phyloP scores from a whole-genome alignment of 805 yeast species.

The Dipodascopsis tothii region DNA sequence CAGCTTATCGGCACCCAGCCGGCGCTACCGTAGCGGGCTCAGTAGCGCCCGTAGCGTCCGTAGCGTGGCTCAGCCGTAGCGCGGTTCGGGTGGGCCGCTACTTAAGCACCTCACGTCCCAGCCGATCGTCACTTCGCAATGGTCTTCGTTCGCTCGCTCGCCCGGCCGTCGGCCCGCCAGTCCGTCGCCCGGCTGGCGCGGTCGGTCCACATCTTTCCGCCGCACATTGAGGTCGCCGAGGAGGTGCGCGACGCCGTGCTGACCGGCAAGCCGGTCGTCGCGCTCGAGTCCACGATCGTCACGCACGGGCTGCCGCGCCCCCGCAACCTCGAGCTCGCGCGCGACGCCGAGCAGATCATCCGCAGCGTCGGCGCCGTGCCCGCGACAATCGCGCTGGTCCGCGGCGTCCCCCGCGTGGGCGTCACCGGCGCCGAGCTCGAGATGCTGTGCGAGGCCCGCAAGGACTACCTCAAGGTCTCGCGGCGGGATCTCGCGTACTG shows the following conservation, averaged over 20 bases:
- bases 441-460: slow-evolving; percentile 11
- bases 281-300: slow-evolving; percentile 79
- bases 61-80: too few relatives aligned
- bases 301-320: slow-evolving; percentile 89
- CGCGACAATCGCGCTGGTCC: slow-evolving; percentile 73
- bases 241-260: slow-evolving; percentile 59
- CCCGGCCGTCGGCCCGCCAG: too few relatives aligned
- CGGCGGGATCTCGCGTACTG: slow-evolving; percentile 62
- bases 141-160: too few relatives aligned
- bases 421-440: slow-evolving; percentile 43
- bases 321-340: slow-evolving; percentile 64
- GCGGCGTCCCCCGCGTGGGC: slow-evolving; percentile 70
- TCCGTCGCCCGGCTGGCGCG: too few relatives aligned
- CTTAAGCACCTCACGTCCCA: too few relatives aligned
- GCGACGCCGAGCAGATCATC: slow-evolving; percentile 52
- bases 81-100: too few relatives aligned
- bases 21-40: too few relatives aligned
- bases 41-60: too few relatives aligned
- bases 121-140: too few relatives aligned
- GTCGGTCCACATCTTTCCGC: slow-evolving; percentile 9
- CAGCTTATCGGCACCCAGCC: too few relatives aligned
- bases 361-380: slow-evolving; percentile 64
- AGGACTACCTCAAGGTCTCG: slow-evolving; percentile 50
- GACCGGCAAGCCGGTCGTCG: slow-evolving; percentile 59
- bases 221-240: slow-evolving; percentile 13